These are phyloP conservation scores for Gaeumannomyces tritici DNA, from an alignment of 2,329 filamentous ascomycete genomes.

Conservation along the genomic window DNA sequence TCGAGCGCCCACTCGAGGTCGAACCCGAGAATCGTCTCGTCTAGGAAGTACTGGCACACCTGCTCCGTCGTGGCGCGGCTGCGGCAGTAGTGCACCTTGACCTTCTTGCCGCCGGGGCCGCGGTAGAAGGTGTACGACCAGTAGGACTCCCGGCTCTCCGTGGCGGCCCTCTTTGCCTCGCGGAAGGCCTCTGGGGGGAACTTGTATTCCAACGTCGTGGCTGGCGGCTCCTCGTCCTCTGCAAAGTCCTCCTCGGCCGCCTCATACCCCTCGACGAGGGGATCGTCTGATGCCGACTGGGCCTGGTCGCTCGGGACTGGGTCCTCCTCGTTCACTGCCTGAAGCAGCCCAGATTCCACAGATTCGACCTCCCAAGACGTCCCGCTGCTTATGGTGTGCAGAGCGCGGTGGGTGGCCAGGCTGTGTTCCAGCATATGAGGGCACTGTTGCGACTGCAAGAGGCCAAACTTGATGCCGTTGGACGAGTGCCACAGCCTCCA, in stretches of 20 bases:
- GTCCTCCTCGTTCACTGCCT: not conserved
- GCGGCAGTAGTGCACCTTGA: slow-evolving; percentile 71
- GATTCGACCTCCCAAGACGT: not conserved
- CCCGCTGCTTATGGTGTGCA: slow-evolving; percentile 1
- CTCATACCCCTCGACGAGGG: not conserved
- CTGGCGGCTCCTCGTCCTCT: slow-evolving; percentile 20
- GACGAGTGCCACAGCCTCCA: slow-evolving; percentile 24
- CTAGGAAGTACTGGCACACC: slow-evolving; percentile 55
- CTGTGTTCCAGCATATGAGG: slow-evolving; percentile 13
- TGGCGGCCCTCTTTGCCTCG: slow-evolving; percentile 34
- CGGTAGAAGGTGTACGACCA: slow-evolving; percentile 65
- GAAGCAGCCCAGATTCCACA: not conserved
- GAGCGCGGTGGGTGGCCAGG: slow-evolving; percentile 9
- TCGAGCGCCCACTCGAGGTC: slow-evolving; percentile 75
- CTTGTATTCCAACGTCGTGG: slow-evolving; percentile 32
- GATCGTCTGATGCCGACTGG: not conserved
- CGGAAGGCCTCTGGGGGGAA: slow-evolving; percentile 35
- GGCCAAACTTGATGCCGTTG: slow-evolving; percentile 19
- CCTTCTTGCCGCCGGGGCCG: slow-evolving; percentile 38
- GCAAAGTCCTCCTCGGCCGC: slow-evolving; percentile 2
- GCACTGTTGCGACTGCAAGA: slow-evolving; percentile 6
- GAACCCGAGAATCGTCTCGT: slow-evolving; percentile 69
- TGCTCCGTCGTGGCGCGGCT: slow-evolving; percentile 57
- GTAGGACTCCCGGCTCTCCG: slow-evolving; percentile 40
- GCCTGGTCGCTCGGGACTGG: not conserved